phyloP scores from a whole-genome alignment of 2,329 filamentous ascomycete genomes.

The Fusarium sacchari region DNA sequence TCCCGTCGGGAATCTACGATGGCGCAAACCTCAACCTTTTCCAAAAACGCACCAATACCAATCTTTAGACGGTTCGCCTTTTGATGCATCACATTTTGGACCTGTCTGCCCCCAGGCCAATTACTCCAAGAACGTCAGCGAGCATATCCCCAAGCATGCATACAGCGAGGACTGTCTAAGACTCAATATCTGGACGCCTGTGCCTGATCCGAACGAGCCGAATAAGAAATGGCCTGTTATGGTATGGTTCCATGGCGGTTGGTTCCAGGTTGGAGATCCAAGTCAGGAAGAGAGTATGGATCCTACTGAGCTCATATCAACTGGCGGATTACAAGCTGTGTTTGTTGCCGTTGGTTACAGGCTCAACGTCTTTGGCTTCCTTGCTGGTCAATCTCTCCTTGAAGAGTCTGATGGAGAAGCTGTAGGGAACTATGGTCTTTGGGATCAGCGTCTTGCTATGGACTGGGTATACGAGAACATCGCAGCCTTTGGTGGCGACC shows the following conservation, averaged over 20 bases:
- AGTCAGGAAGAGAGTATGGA: conserved; percentile 55
- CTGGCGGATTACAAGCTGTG: not conserved
- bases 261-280: conserved; percentile 58
- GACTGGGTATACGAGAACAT: conserved; percentile 11
- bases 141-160: conserved; percentile 9
- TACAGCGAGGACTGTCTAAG: conserved; percentile 12
- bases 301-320: conserved; percentile 55
- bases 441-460: conserved; percentile 16
- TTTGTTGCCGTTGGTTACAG: conserved; percentile 9
- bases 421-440: conserved; percentile 10
- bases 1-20: conserved; percentile 36
- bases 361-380: conserved; percentile 13
- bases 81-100: not conserved
- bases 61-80: not conserved
- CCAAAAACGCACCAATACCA: not conserved
- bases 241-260: conserved; percentile 56
- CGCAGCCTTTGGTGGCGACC: not conserved
- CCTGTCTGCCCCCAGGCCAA: conserved; percentile 8
- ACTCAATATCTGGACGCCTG: conserved; percentile 1
- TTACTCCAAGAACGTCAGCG: conserved; percentile 17
- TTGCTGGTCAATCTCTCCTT: not conserved
- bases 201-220: not conserved
- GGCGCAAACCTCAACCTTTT: not conserved
- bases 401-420: not conserved
- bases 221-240: conserved; percentile 44